Evolutionary conservation across 2,329 filamentous ascomycete species (phyloP), one percentile per base, ranked within the genome.

Genomic region (Coniochaeta sp.): DNA sequence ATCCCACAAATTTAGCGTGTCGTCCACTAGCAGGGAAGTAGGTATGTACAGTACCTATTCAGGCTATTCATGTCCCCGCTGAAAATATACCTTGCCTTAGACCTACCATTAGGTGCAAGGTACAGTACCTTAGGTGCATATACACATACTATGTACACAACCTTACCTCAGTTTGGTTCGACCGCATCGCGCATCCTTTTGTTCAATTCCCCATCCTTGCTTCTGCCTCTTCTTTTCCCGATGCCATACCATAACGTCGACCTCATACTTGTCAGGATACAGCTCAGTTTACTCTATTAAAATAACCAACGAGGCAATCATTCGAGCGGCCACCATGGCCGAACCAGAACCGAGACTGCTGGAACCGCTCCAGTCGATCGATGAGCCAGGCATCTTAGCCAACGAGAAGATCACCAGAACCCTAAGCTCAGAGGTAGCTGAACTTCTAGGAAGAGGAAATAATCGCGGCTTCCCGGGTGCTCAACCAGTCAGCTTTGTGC

Each of bases 401-500:
- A 22, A 26, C n/a, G 47, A 28, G 6, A 22, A 47, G 1, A 47
- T 24, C 14, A 9, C 3, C 6, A 22, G 22, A 26, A 31, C 26
- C 7, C 85, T 96, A 74, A 88, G 89, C 62, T 78, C 79, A 62
- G 88, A 91, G 71, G 90, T 96, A 61, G 89, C 90, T 28, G 71
- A 80, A 6, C 81, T 97, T 52, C 83, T 99, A n/a, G 81, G 83
- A 19, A 84, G 92, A 24, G 19, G 43, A 67, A 80, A 81, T 58
- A 86, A 84, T 65, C 76, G 78, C 26, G 81, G 77, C 64, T 99
- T 99, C 67, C 93, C 95, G 0, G 95, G 87, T 69, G 93, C 95
- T 58, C 95, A 99, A 74, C 95, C 95, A 16, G 93, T 99, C 65
- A 96, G 91, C 70, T 99, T 99, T 72, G 82, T 90, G 59, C 82